phyloP scores from a whole-genome alignment of 176 grass and related monocot species.

The Oryza punctata region DNA sequence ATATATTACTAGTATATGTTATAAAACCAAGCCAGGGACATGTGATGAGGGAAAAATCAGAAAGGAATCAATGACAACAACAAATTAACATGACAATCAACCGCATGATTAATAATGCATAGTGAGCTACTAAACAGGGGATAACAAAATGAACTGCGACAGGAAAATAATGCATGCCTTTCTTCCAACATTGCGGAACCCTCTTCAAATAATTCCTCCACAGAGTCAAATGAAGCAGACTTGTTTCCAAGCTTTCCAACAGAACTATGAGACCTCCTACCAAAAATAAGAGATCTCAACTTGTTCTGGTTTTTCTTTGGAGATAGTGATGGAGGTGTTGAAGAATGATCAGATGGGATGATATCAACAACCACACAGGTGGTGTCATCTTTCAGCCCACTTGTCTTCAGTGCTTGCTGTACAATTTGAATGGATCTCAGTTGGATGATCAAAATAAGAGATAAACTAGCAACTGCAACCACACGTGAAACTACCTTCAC shows the following conservation, averaged over 20 bases:
- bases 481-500: conserved; percentile 71
- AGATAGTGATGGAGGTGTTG: conserved; percentile 58
- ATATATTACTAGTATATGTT: not conserved
- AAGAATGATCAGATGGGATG: conserved; percentile 65
- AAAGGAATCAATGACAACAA: not conserved
- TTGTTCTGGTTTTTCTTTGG: conserved; percentile 80
- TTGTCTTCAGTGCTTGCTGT: conserved; percentile 92
- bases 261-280: conserved; percentile 61
- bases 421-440: conserved; percentile 33
- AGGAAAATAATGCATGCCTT: conserved; percentile 56
- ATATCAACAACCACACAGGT: conserved; percentile 97
- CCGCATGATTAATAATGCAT: not conserved
- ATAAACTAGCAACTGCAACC: not conserved
- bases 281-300: conserved; percentile 75
- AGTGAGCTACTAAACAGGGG: not conserved
- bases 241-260: conserved; percentile 57
- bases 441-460: conserved; percentile 11
- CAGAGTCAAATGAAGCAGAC: conserved; percentile 59
- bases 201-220: conserved; percentile 96
- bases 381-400: conserved; percentile 95
- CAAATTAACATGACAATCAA: conserved; percentile 17
- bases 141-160: conserved; percentile 18
- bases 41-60: not conserved
- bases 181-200: conserved; percentile 95
- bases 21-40: conserved; percentile 2